Conservation (phyloP, 352 stramenopile genomes). For the Pythium apleroticum region DNA sequence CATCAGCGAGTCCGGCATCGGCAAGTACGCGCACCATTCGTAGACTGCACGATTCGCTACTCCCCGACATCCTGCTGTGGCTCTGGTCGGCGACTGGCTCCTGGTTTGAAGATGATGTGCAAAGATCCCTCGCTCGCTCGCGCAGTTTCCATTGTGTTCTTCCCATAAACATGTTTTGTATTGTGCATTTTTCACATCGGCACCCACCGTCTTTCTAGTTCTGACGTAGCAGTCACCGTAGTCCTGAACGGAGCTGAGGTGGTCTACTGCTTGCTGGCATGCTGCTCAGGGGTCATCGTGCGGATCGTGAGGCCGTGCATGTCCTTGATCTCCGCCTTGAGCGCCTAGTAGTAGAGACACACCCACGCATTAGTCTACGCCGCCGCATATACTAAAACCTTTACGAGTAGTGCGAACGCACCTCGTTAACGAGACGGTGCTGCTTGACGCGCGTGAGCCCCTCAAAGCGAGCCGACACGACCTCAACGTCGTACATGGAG, state of each 20-base stretch:
- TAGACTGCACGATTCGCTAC: conserved; percentile 27
- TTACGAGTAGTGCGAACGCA: conserved; percentile 16
- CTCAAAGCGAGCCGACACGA: conserved; percentile 74
- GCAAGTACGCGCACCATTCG: conserved; percentile 65
- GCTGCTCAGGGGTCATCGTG: conserved; percentile 79
- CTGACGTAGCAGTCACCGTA: background rate
- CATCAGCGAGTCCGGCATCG: conserved; percentile 92
- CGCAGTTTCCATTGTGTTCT: conserved; percentile 6
- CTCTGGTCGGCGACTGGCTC: background rate
- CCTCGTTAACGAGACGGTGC: conserved; percentile 86
- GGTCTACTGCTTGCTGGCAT: conserved; percentile 55
- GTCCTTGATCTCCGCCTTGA: conserved; percentile 84
- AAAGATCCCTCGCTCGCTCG: no score
- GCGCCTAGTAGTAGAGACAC: conserved; percentile 45
- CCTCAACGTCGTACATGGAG: conserved; percentile 88
- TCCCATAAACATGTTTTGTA: conserved; percentile 8
- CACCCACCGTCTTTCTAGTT: background rate
- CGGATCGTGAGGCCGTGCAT: conserved; percentile 87
- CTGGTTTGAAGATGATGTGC: conserved; percentile 6
- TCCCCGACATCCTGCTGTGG: background rate
- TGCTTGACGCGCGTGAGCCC: conserved; percentile 86
- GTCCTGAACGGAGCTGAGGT: background rate
- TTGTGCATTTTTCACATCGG: background rate
- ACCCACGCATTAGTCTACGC: conserved; percentile 5
- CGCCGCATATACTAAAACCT: background rate